Conservation (phyloP, 768 basidiomycete genomes). For the Tricholoma matsutake region DNA sequence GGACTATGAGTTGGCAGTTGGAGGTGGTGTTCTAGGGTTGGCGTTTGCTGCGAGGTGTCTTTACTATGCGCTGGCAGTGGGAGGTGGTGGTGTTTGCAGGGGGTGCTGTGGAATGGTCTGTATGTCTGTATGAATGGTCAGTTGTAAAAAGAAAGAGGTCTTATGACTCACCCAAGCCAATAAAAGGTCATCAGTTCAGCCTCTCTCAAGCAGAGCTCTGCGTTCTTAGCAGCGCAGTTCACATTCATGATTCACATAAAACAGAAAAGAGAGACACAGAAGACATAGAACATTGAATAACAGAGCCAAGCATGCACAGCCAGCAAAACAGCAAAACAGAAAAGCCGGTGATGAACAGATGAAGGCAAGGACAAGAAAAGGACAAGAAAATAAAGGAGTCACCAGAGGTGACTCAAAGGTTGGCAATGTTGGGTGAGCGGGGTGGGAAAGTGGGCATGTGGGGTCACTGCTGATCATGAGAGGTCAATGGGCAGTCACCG, state of each 20-base stretch:
- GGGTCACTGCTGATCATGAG: neutral
- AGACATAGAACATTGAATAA: neutral
- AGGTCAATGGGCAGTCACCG: neutral
- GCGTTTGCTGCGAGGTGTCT: too few relatives aligned
- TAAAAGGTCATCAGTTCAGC: neutral
- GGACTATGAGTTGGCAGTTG: too few relatives aligned
- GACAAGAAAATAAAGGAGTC: neutral
- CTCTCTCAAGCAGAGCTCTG: neutral
- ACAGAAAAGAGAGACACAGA: neutral
- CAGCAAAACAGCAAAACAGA: neutral
- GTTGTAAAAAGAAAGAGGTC: neutral
- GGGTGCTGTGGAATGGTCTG: neutral
- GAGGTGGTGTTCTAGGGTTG: too few relatives aligned
- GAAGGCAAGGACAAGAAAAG: neutral
- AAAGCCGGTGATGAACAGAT: too few relatives aligned
- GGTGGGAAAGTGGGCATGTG: neutral
- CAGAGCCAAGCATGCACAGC: neutral
- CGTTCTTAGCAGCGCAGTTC: neutral
- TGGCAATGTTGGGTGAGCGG: neutral
- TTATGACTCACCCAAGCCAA: neutral
- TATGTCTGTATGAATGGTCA: neutral
- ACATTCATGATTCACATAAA: neutral
- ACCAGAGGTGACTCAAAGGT: neutral
- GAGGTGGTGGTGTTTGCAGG: slow-evolving; percentile 75
- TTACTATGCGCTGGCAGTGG: slow-evolving; percentile 77